Percentiles rank a stretch among this genome's conserved stretches.
Conservation (phyloP, 2,329 filamentous ascomycete species). For the Pseudocercospora fuligena region DNA sequence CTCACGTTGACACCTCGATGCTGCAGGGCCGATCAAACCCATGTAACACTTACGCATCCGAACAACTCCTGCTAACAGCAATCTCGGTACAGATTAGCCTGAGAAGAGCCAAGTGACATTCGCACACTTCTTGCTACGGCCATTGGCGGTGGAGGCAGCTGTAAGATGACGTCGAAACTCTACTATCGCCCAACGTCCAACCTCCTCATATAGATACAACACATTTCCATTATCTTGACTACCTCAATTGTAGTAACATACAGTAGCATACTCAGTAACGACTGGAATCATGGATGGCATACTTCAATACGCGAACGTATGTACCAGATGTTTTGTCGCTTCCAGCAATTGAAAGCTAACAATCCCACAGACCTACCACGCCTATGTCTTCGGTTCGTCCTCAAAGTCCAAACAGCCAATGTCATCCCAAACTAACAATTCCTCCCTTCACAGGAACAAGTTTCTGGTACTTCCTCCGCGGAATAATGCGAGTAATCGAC, state of each 20-base stretch:
- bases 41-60: not conserved
- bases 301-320: slow-evolving; percentile 11
- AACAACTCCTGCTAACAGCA: not conserved
- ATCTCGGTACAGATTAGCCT: not conserved
- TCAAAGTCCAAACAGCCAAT: not conserved
- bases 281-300: not conserved
- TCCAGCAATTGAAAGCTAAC: slow-evolving; percentile 8
- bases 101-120: not conserved
- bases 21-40: not conserved
- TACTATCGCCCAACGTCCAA: not conserved
- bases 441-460: slow-evolving; percentile 33
- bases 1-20: slow-evolving; percentile 2
- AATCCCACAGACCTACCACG: slow-evolving; percentile 35
- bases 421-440: not conserved
- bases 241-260: not conserved
- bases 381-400: slow-evolving; percentile 34
- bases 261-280: not conserved
- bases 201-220: slow-evolving; percentile 5
- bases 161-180: slow-evolving; percentile 12
- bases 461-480: slow-evolving; percentile 44
- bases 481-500: slow-evolving; percentile 40
- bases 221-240: not conserved
- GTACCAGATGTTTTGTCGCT: not conserved
- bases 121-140: not conserved
- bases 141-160: slow-evolving; percentile 9